These are phyloP conservation scores for Mixia osmundae DNA, from an alignment of 1,284 basidiomycete genomes.

Conservation along the genomic window DNA sequence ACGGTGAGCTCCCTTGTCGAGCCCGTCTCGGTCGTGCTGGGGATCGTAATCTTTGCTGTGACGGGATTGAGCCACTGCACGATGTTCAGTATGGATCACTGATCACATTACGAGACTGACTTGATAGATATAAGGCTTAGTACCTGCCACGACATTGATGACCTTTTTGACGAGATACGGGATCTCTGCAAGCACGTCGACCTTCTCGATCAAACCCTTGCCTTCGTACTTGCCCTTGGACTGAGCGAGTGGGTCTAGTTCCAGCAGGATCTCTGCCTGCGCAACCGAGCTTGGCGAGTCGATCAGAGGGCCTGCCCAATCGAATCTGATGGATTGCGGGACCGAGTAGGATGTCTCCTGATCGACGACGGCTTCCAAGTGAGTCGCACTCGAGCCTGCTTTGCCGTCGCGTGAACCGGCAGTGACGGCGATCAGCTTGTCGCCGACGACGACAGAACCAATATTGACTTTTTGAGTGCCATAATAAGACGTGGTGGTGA, in stretches of 20 bases:
- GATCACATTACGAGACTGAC: slow-evolving; percentile 25
- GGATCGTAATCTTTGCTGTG: slow-evolving; percentile 41
- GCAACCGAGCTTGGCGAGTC: too few species aligned
- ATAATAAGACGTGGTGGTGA: slow-evolving; percentile 40
- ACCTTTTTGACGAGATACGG: slow-evolving; percentile 72
- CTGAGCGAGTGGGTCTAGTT: slow-evolving; percentile 8
- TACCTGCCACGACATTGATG: slow-evolving; percentile 70
- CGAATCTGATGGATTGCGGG: slow-evolving; percentile 45
- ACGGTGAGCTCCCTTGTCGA: slow-evolving; percentile 25
- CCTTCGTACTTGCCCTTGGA: slow-evolving; percentile 12
- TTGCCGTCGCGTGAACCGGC: slow-evolving; percentile 22
- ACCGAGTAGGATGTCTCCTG: slow-evolving; percentile 59
- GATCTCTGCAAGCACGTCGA: slow-evolving; percentile 88
- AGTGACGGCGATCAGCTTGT: slow-evolving; percentile 47
- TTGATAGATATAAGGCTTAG: slow-evolving; percentile 83
- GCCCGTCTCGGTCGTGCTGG: slow-evolving; percentile 26
- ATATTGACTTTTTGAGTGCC: slow-evolving; percentile 63
- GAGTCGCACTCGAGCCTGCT: slow-evolving; percentile 32
- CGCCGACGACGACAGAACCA: slow-evolving; percentile 54
- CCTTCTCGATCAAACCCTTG: slow-evolving; percentile 80
- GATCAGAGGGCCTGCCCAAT: slow-evolving; percentile 31
- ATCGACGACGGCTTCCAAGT: slow-evolving; percentile 35
- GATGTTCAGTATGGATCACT: slow-evolving; percentile 5
- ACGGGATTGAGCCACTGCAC: slow-evolving; percentile 54
- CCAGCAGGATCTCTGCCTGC: slow-evolving; percentile 9